Percentiles rank a stretch among this genome's conserved stretches.
Conservation (phyloP, 1,139 yeast species). For the Arxiozyma telluris region DNA sequence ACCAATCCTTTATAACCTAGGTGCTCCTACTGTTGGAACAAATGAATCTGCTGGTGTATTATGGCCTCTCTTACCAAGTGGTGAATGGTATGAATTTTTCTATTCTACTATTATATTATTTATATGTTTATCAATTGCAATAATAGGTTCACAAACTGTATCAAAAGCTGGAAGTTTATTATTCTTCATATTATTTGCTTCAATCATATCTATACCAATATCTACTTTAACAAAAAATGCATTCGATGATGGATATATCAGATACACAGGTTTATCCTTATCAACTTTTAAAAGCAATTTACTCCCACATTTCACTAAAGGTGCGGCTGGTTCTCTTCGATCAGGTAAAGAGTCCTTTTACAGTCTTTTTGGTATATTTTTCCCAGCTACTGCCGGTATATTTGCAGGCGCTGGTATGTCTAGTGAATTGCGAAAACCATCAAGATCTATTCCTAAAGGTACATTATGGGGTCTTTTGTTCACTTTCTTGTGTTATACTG, state of each 20-base stretch:
- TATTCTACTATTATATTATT: constrained; percentile 63
- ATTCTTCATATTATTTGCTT: constrained; percentile 56
- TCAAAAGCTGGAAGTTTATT: constrained; percentile 75
- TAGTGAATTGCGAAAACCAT: constrained; percentile 82
- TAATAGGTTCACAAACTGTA: constrained; percentile 76
- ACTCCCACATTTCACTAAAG: constrained; percentile 70
- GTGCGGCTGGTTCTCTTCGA: constrained; percentile 83
- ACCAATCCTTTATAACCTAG: constrained; percentile 59
- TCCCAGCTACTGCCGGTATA: constrained; percentile 97
- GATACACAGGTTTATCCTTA: constrained; percentile 70
- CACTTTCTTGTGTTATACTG: constrained; percentile 64
- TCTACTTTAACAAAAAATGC: constrained; percentile 62
- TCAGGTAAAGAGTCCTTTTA: constrained; percentile 64
- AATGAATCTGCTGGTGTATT: constrained; percentile 45
- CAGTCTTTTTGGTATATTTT: constrained; percentile 84
- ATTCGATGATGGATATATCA: constrained; percentile 38
- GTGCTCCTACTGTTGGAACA: constrained; percentile 18
- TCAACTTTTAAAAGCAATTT: constrained; percentile 54
- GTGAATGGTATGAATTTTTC: constrained; percentile 44
- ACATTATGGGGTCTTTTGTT: constrained; percentile 71
- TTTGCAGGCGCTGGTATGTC: constrained; percentile 99
- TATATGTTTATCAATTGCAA: constrained; percentile 65
- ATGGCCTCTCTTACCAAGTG: constrained; percentile 44
- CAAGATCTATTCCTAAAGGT: constrained; percentile 82
- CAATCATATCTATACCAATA: constrained; percentile 76